Base-by-base conservation (phyloP, 208 protist species). In the Tetramitus jugosus region DNA sequence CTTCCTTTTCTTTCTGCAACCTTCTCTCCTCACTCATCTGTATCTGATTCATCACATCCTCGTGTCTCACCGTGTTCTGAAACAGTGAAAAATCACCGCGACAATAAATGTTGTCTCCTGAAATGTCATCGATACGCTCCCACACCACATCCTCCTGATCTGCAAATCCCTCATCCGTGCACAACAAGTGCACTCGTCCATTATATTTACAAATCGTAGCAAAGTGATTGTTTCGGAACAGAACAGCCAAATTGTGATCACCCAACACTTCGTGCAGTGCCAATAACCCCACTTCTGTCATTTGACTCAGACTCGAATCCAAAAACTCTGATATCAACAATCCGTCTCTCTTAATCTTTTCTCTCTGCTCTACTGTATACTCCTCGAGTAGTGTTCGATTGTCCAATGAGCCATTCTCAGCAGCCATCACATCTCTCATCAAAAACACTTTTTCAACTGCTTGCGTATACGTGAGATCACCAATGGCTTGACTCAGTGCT, bases 141-240 rank as follows among this genome's bases (percentile, higher is more conserved):
- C 74, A 77, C 1, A 77, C 74, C 56, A 77, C 53, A 8, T 67
- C 53, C 7, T 20, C 33, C 39, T 71, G 46, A 53, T 77, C 39
- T 13, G n/a, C 4, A 0, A 61, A 61, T 17, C 10, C 23, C n/a
- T 77, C 74, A 37, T 77, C 46, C 37, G 74, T 77, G 26, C 37
- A 46, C 6, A 77, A 29, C 39, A n/a, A 35, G 10, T 52, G n/a
- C 4, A 77, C 14, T 39, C 8, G 31, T 3, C 61, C 42, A 26
- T 77, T 37, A 35, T 45, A 42, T 60, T 69, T 67, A 56, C 39
- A 52, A 67, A 77, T 37, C 23, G 40, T 43, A 26, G 8, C 20
- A 37, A 77, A 77, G 20, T 77, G 74, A 77, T 77, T 77, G 61
- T 77, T 77, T 39, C 49, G 39, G n/a, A 77, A 77, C 3, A 77